Evolutionary conservation across 2,329 filamentous ascomycete genomes (phyloP).

Genomic region (Colletotrichum magnum): DNA sequence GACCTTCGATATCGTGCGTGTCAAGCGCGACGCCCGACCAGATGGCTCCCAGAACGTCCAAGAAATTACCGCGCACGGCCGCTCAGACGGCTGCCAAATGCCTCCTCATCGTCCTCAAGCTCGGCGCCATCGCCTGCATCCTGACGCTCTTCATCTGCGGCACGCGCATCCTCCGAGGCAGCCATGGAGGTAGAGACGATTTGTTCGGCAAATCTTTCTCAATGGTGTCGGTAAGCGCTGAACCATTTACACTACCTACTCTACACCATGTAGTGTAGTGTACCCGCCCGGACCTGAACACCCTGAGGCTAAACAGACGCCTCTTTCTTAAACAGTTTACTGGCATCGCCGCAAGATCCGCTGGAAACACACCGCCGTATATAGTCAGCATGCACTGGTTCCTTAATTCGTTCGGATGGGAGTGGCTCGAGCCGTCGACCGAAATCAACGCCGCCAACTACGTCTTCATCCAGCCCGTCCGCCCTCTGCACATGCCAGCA

Average conservation of each 20-base stretch:
- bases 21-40: neutral
- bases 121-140: conserved; percentile 16
- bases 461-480: conserved; percentile 9
- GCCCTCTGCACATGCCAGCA: conserved; percentile 13
- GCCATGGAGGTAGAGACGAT: neutral
- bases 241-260: no score
- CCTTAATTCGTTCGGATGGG: conserved; percentile 9
- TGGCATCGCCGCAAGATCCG: conserved; percentile 20
- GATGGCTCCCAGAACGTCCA: conserved; percentile 7
- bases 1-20: neutral
- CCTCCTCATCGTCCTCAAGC: conserved; percentile 1
- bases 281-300: neutral
- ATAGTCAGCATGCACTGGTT: conserved; percentile 4
- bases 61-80: conserved; percentile 19
- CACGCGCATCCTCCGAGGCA: conserved; percentile 20
- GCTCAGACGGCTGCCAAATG: conserved; percentile 4
- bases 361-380: conserved; percentile 8
- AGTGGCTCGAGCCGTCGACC: conserved; percentile 18
- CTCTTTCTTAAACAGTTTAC: neutral
- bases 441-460: neutral
- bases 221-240: conserved; percentile 22
- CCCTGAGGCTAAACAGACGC: no score
- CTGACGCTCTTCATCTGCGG: conserved; percentile 9
- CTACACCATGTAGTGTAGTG: no score
- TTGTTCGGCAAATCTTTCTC: conserved; percentile 19